phyloP scores from a whole-genome alignment of 352 stramenopile genomes.

The Phytophthora cajani region DNA sequence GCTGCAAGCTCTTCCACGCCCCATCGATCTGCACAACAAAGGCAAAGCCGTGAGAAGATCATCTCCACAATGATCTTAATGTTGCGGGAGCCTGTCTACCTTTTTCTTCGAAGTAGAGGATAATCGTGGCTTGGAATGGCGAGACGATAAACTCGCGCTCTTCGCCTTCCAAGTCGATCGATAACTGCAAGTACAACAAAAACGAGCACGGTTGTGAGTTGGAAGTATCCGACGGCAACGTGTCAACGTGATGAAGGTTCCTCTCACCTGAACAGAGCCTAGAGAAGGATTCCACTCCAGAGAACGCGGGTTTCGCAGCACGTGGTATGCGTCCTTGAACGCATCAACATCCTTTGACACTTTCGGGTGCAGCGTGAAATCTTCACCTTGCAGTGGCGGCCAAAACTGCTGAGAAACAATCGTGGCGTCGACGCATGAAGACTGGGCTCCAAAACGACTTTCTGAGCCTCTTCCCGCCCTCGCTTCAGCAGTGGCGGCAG shows the following conservation, averaged over 20 bases:
- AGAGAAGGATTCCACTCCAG: slow-evolving; percentile 95
- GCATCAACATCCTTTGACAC: slow-evolving; percentile 82
- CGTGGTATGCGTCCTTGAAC: slow-evolving; percentile 92
- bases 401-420: slow-evolving; percentile 98
- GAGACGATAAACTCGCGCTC: slow-evolving; percentile 90
- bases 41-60: neutral
- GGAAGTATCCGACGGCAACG: neutral
- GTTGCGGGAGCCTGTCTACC: slow-evolving; percentile 26
- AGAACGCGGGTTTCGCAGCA: slow-evolving; percentile 94
- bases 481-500: slow-evolving; percentile 5
- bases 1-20: slow-evolving; percentile 61
- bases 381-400: slow-evolving; percentile 94
- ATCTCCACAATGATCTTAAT: neutral
- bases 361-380: slow-evolving; percentile 90
- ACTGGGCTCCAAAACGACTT: neutral
- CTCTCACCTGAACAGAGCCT: slow-evolving; percentile 89
- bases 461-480: slow-evolving; percentile 2
- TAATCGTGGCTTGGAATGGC: slow-evolving; percentile 94
- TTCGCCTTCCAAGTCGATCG: slow-evolving; percentile 90
- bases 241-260: neutral
- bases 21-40: slow-evolving; percentile 53
- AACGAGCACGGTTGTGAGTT: neutral
- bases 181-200: slow-evolving; percentile 38
- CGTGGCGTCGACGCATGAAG: slow-evolving; percentile 82
- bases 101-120: slow-evolving; percentile 96